Evolutionary conservation across 305 asterid species (phyloP), one percentile per base, ranked within the genome.

Genomic region (Salvia sclarea): DNA sequence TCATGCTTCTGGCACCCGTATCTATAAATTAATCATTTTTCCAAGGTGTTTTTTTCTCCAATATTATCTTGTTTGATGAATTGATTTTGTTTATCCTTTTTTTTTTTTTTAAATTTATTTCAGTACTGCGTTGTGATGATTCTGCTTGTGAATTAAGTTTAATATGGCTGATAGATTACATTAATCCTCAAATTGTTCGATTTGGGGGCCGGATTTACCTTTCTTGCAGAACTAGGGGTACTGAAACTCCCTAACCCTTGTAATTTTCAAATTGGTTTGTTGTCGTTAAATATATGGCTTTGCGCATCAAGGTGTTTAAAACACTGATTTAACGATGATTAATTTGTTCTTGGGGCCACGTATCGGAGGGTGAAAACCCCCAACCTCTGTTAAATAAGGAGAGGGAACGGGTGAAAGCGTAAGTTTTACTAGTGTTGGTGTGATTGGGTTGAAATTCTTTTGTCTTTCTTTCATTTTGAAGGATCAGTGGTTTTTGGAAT

Each of bases 31-130:
- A 3, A 9, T 45, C 22, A n/a, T 60, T 37, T 3, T 45, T 0
- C 8, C 6, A 11, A 6, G 28, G 8, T 35, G 28, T 11, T 30
- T 10, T 10, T 3, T 6, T 8, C 16, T 33, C 37, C 61, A 14
- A 14, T 65, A 28, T 16, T 64, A 20, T 56, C 12, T 16, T 31
- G 57, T 66, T 17, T 35, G 40, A 12, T 6, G 74, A 71, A 40
- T 56, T 16, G 60, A 41, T 59, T 57, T 16, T 8, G 12, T n/a
- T 16, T 48, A 8, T 58, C 45, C 12, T 10, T n/a, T 2, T 22
- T 37, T 33, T 16, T 12, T 11, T 41, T 20, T 44, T 6, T 4
- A 25, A 11, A 25, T 16, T 50, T 41, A 3, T 61, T 25, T n/a
- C n/a, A n/a, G n/a, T 14, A 2, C 43, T 66, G 33, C 21, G 45